Base-by-base conservation (phyloP, 306 rosid genomes). In the Glycyrrhiza uralensis region DNA sequence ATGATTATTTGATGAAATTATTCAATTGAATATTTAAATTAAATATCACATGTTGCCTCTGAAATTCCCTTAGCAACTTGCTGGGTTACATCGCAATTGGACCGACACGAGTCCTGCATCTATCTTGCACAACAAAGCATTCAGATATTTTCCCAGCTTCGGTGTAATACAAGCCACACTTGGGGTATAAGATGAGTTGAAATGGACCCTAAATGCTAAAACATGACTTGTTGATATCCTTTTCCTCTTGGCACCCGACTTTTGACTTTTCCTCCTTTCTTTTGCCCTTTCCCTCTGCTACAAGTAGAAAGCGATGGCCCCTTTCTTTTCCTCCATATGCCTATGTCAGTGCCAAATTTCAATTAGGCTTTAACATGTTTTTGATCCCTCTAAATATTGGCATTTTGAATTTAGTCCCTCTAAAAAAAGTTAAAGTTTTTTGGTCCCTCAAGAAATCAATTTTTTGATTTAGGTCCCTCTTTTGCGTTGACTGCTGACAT, bases 281-380 rank as follows among this genome's bases (percentile, higher is more conserved):
- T 80, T 82, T 59, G 70, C 38, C 68, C 50, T 71, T 67, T 76
- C 56, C 58, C 38, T 74, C 30, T 7, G 75, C 57, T 52, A 41
- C 22, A 44, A 26, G 82, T 23, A 23, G 90, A 84, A 85, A 87
- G 84, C 84, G 76, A 84, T 65, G 22, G 77, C 66, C 61, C 83
- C 24, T 66, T 66, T 72, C 46, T 77, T 81, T 72, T 78, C 86
- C 86, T 81, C 96, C 97, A 85, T 67, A 76, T 63, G 49, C 68
- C 52, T 1, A n/a, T 51, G n/a, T 32, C 78, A n/a, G 32, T 64
- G 46, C 72, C 79, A 76, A 67, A 44, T 72, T 72, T 77, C n/a
- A n/a, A n/a, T n/a, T n/a, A n/a, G n/a, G n/a, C n/a, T n/a, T n/a
- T n/a, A n/a, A n/a, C n/a, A n/a, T n/a, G n/a, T n/a, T n/a, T n/a